Evolutionary conservation across 2,329 filamentous ascomycete genomes (phyloP), one percentile per base, ranked within the genome.

Genomic region (Oidium heveae): DNA sequence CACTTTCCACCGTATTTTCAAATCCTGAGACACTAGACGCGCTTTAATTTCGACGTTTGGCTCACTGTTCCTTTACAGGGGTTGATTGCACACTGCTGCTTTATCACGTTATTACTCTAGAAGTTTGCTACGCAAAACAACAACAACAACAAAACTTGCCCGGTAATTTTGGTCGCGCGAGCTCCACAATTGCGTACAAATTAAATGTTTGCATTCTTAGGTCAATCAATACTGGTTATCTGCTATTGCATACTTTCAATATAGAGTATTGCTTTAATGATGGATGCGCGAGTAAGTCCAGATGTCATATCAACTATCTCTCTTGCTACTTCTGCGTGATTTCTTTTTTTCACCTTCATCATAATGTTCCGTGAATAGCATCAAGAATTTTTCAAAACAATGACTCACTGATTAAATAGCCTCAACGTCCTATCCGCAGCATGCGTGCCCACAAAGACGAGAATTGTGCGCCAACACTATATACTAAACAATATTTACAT

Each of bases 401-500:
- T 59, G 61, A 59, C 61, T 63, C 66, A 58, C 63, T 61, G 56
- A 58, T 58, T 55, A 53, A 53, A 54, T 59, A 89, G 85, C 84
- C 84, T 58, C 82, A 83, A 67, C 76, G 83, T 67, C 76, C 75
- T 52, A 60, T 71, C 61, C 75, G 79, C 64, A 67, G 70, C 51
- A 67, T 79, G 65, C 75, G 76, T 66, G 70, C 74, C 62, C 73
- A 74, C 64, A 71, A 71, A 54, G 82, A 86, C 69, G 86, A 93
- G 68, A 91, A 91, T 67, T 68, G 72, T 56, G 67, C 71, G 52
- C 69, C 72, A 54, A 68, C 66, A 46, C 68, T 66, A 46, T 64
- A 65, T 54, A 59, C 71, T 57, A 75, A 75, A 60, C 79, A 79
- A 65, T 70, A 75, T 54, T 70, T 87, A 58, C 85, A 93, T 62